phyloP scores from a whole-genome alignment of 805 yeast species.

The Sungouiozyma intestinalis region DNA sequence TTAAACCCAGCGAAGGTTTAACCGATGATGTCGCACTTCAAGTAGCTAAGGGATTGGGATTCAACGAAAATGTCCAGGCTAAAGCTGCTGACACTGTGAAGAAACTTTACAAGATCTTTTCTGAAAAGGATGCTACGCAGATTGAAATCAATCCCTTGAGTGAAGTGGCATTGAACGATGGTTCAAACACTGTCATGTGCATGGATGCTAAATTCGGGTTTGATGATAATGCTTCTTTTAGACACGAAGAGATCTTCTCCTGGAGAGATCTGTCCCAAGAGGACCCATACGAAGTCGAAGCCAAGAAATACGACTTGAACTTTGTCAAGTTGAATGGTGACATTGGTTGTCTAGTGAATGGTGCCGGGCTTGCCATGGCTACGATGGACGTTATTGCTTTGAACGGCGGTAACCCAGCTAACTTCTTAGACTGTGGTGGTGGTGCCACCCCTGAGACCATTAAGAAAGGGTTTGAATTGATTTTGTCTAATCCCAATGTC shows the following conservation, averaged over 20 bases:
- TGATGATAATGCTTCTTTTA: conserved; percentile 91
- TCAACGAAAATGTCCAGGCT: conserved; percentile 61
- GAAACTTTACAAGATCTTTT: conserved; percentile 80
- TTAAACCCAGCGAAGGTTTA: conserved; percentile 63
- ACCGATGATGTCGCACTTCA: conserved; percentile 64
- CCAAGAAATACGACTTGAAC: conserved; percentile 81
- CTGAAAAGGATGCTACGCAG: conserved; percentile 92
- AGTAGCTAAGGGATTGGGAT: conserved; percentile 75
- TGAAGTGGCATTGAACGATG: conserved; percentile 54
- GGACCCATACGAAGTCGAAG: conserved; percentile 94
- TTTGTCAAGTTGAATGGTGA: conserved; percentile 97
- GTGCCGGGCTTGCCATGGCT: conserved; percentile 99
- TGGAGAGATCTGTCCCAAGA: conserved; percentile 98
- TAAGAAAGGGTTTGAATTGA: conserved; percentile 90
- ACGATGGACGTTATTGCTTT: conserved; percentile 98
- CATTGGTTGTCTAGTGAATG: conserved; percentile 97
- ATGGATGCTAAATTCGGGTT: conserved; percentile 99
- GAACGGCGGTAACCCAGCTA: conserved; percentile 98
- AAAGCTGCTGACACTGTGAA: conserved; percentile 83
- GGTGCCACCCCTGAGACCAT: conserved; percentile 98
- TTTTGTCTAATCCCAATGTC: conserved; percentile 79
- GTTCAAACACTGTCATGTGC: conserved; percentile 66
- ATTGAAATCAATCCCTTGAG: conserved; percentile 97
- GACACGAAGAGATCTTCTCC: conserved; percentile 77
- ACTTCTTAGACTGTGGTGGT: conserved; percentile 99